Conservation (phyloP, 441 rosid species). For the Gossypium schwendimanii region DNA sequence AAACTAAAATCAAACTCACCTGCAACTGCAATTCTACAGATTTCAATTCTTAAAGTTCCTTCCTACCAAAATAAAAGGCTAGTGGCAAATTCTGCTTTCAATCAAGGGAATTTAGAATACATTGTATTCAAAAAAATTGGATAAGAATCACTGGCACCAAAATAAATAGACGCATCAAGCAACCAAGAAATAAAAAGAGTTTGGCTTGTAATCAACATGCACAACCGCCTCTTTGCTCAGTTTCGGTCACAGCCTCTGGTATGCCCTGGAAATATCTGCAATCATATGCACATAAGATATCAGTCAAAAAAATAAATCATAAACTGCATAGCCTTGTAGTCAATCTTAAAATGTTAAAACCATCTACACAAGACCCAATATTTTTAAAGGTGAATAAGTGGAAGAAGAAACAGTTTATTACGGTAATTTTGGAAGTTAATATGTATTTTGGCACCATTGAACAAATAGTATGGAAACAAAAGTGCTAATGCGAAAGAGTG, state of each 20-base stretch:
- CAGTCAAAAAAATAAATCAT: background rate
- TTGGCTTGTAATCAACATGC: constrained; percentile 49
- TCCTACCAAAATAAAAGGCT: background rate
- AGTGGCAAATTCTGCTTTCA: background rate
- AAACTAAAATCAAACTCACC: background rate
- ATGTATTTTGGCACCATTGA: background rate
- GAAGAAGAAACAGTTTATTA: background rate
- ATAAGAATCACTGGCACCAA: background rate
- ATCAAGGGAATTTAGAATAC: background rate
- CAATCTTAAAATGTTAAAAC: background rate
- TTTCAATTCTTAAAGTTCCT: background rate
- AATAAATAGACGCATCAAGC: constrained; percentile 13
- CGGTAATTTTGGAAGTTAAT: background rate
- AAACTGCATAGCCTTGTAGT: background rate
- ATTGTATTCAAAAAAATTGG: background rate
- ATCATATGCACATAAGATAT: background rate
- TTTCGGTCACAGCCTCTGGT: constrained; percentile 65
- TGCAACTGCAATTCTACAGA: background rate
- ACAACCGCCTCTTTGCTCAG: constrained; percentile 83
- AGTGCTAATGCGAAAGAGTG: background rate
- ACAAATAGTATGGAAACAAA: background rate
- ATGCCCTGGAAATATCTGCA: constrained; percentile 89
- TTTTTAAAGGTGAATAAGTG: background rate
- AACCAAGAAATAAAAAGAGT: constrained; percentile 7
- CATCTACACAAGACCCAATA: background rate